Conservation (phyloP, 331 rosid genomes). For the Pyracantha coccinea region DNA sequence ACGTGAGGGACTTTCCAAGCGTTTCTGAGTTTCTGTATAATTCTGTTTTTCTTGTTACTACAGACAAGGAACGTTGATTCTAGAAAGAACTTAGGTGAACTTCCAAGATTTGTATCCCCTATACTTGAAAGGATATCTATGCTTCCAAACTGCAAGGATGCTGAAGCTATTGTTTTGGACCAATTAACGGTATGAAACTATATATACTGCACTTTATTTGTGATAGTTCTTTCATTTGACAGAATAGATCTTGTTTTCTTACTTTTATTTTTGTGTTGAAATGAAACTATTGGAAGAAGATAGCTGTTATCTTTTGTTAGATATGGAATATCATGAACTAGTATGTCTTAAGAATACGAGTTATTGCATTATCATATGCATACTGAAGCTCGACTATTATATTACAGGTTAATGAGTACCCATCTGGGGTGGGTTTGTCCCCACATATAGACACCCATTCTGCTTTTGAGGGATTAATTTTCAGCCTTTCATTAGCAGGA, state of each 20-base stretch:
- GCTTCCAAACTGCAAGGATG: slow-evolving; percentile 31
- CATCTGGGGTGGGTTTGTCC: slow-evolving; percentile 94
- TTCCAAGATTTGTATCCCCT: slow-evolving; percentile 70
- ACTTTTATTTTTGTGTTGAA: neutral
- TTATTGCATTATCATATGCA: neutral
- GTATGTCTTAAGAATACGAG: neutral
- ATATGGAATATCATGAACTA: neutral
- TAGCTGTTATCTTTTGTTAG: neutral
- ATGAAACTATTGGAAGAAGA: neutral
- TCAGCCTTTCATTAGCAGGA: slow-evolving; percentile 94
- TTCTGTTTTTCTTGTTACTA: slow-evolving; percentile 13
- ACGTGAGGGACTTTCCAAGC: neutral
- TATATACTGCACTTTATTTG: neutral
- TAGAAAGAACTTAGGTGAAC: slow-evolving; percentile 57
- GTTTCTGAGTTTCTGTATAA: neutral
- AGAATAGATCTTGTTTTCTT: neutral
- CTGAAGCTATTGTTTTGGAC: slow-evolving; percentile 47
- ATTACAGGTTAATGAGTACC: slow-evolving; percentile 84
- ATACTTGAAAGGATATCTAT: slow-evolving; percentile 54
- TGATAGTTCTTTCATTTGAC: neutral
- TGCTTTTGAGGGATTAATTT: slow-evolving; percentile 90
- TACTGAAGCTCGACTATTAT: slow-evolving; percentile 14
- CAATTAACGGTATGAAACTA: slow-evolving; percentile 66
- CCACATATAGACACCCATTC: slow-evolving; percentile 97
- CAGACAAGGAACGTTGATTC: slow-evolving; percentile 84